phyloP scores from a whole-genome alignment of 2,329 filamentous ascomycete genomes.

The Fusarium sp. region DNA sequence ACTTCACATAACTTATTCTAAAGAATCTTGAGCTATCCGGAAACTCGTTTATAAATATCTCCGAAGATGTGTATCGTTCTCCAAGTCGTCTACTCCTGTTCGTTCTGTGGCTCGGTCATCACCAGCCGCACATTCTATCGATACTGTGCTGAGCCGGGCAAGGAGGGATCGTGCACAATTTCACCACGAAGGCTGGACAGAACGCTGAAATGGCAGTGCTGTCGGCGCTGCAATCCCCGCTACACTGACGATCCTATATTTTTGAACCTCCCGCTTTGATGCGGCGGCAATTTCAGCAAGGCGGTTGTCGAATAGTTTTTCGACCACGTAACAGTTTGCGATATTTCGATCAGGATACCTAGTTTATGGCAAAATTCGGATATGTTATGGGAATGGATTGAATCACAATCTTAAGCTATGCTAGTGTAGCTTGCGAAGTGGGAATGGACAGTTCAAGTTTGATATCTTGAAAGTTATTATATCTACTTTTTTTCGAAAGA shows the following conservation, averaged over 20 bases:
- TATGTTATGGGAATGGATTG: too few relatives aligned
- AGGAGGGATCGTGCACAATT: neutral
- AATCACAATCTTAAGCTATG: too few relatives aligned
- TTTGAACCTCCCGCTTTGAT: neutral
- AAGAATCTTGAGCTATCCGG: neutral
- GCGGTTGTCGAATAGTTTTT: too few relatives aligned
- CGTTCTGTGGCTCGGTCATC: constrained; percentile 4
- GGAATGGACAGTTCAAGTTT: too few relatives aligned
- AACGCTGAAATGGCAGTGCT: neutral
- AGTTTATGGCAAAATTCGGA: too few relatives aligned
- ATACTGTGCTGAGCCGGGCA: constrained; percentile 3
- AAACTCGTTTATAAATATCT: neutral
- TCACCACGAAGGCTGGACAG: neutral
- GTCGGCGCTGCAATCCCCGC: constrained; percentile 5
- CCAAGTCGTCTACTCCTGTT: constrained; percentile 1
- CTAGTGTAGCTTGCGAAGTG: too few relatives aligned
- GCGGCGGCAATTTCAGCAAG: too few relatives aligned
- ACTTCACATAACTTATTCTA: neutral
- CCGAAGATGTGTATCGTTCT: constrained; percentile 11
- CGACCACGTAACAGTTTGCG: too few relatives aligned
- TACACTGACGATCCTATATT: constrained; percentile 8
- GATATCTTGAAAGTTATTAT: too few relatives aligned
- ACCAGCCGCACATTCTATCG: constrained; percentile 6
- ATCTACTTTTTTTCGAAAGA: too few relatives aligned
- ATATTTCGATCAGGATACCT: too few relatives aligned